A percentile compares a stretch with the other conserved stretches of the same genome.
Conservation (phyloP, 441 rosid genomes). For the Lepidium campestre region DNA sequence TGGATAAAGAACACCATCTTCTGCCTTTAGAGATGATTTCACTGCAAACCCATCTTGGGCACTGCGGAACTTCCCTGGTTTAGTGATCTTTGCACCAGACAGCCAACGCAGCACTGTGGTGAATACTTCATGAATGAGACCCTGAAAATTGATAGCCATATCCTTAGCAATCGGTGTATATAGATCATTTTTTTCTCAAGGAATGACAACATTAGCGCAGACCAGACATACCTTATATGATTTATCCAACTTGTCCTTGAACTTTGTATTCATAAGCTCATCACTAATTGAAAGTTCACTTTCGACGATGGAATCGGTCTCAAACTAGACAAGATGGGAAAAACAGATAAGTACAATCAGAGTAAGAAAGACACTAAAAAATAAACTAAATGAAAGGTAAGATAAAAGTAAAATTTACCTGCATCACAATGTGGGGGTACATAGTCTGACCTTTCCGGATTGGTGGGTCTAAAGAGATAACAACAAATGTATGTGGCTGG, state of each 20-base stretch:
- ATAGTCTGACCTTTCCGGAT: constrained; percentile 94
- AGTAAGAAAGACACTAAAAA: neutral
- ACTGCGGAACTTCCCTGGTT: constrained; percentile 96
- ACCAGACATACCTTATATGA: constrained; percentile 62
- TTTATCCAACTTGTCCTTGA: constrained; percentile 80
- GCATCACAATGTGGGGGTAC: constrained; percentile 93
- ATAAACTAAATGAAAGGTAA: neutral
- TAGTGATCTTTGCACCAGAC: constrained; percentile 94
- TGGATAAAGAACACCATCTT: constrained; percentile 94
- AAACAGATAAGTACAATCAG: constrained; percentile 4
- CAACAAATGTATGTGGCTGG: constrained; percentile 91
- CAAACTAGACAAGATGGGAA: constrained; percentile 46
- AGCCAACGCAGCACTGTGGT: constrained; percentile 78
- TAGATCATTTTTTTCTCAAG: neutral
- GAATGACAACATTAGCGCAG: neutral
- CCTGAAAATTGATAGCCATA: constrained; percentile 39
- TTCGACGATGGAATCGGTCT: constrained; percentile 66
- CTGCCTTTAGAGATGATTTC: constrained; percentile 95
- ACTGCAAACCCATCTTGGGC: constrained; percentile 96
- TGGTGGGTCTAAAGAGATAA: constrained; percentile 91
- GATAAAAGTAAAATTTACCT: constrained; percentile 41
- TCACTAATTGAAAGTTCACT: constrained; percentile 57
- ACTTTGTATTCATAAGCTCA: constrained; percentile 73
- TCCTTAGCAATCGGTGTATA: neutral
- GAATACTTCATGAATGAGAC: constrained; percentile 91